Conservation (phyloP, 2,329 filamentous ascomycete species). For the Nigrospora sphaerica region DNA sequence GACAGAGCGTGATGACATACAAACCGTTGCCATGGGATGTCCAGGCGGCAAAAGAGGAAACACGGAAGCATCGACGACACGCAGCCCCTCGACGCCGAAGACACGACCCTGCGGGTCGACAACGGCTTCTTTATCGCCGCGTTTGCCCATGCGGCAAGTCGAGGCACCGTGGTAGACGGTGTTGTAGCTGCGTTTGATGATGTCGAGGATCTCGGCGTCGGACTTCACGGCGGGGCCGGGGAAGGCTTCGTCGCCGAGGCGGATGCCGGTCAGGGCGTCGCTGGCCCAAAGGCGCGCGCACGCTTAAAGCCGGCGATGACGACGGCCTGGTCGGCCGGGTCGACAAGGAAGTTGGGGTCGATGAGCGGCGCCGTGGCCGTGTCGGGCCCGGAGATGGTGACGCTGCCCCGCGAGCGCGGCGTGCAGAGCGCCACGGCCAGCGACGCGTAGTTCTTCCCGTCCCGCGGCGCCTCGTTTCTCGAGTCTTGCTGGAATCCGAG, state of each 20-base stretch:
- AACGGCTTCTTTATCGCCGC: constrained; percentile 43
- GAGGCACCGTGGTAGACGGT: constrained; percentile 40
- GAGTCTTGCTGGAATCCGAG: background rate
- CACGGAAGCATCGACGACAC: constrained; percentile 47
- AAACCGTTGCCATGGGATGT: constrained; percentile 15
- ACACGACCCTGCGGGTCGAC: constrained; percentile 47
- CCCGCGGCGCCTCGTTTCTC: too few relatives aligned
- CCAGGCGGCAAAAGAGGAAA: constrained; percentile 17
- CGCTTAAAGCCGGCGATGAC: constrained; percentile 57
- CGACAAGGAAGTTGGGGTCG: constrained; percentile 20
- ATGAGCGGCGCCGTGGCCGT: constrained; percentile 19
- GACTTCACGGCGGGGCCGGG: constrained; percentile 1
- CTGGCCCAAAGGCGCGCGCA: constrained; percentile 55
- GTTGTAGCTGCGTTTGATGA: background rate
- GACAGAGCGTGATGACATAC: background rate
- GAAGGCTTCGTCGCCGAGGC: constrained; percentile 3
- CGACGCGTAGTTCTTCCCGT: constrained; percentile 13
- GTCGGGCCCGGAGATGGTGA: constrained; percentile 52
- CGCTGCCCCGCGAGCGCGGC: constrained; percentile 39
- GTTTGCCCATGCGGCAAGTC: constrained; percentile 45
- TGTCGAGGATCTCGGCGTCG: constrained; percentile 5
- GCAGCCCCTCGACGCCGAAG: constrained; percentile 39
- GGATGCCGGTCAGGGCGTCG: constrained; percentile 40
- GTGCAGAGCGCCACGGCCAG: constrained; percentile 28
- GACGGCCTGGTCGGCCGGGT: constrained; percentile 50